These are phyloP conservation scores for Marchantia polymorpha DNA, from an alignment of 225 moss, liverwort and hornwort genomes.

Conservation along the genomic window DNA sequence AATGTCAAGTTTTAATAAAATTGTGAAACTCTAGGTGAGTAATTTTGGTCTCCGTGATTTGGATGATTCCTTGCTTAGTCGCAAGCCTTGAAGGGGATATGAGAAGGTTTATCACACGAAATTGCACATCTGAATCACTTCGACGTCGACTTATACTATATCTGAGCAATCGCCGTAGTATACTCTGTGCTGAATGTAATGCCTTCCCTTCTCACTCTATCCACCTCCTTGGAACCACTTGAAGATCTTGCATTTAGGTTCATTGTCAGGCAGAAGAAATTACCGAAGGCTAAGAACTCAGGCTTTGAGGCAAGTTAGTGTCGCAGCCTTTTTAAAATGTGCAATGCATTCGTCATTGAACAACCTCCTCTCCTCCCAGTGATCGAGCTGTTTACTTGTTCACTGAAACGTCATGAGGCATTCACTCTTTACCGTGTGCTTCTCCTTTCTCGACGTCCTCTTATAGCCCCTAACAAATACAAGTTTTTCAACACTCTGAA, in stretches of 20 bases:
- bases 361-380: too few species aligned
- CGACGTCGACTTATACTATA: not conserved
- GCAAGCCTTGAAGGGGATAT: not conserved
- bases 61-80: not conserved
- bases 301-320: too few species aligned
- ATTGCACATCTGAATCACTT: not conserved
- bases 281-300: too few species aligned
- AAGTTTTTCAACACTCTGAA: too few species aligned
- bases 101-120: not conserved
- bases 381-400: too few species aligned
- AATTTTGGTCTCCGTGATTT: not conserved
- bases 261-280: too few species aligned
- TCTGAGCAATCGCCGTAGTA: not conserved
- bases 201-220: not conserved
- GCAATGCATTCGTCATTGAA: too few species aligned
- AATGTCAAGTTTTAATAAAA: not conserved
- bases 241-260: not conserved
- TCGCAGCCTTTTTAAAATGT: too few species aligned
- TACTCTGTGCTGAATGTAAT: not conserved
- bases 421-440: too few species aligned
- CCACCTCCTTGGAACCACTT: not conserved
- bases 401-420: too few species aligned
- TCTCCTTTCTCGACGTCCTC: too few species aligned
- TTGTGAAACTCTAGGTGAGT: not conserved
- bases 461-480: too few species aligned